Base-by-base conservation (phyloP, 2,329 filamentous ascomycete genomes). In the Trichoderma atrobrunneum region DNA sequence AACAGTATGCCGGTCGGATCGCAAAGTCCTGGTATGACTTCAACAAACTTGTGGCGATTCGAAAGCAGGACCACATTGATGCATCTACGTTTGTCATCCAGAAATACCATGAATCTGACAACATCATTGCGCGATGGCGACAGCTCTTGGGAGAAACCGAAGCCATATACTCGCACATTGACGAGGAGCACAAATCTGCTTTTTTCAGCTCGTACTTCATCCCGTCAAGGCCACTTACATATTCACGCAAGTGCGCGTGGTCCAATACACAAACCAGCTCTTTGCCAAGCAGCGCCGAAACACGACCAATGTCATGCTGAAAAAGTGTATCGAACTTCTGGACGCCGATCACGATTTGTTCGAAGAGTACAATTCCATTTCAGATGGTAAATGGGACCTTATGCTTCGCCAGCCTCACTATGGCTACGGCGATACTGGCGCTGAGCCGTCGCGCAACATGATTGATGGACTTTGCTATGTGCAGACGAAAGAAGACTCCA, bases 191-290 rank as follows among this genome's bases (percentile, higher is more conserved):
- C 8, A 85, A 85, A 70, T 81, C 88, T 1, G 84, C 88, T 0
- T 88, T 89, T 91, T 89, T 77, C 85, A 92, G 74, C 85, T 89
- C 72, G 83, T 91, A 10, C 82, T 90, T 7, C 88, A 91, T 69
- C 89, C 89, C 0, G 84, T 88, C 61, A 85, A 87, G 43, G 88
- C 89, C 3, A 88, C 85, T 2, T 83, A 85, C n/a, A 86, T 87
- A 43, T 86, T 87, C 72, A 84, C 85, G 21, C 82, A 85, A 54
- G 84, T 86, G 34, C 84, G 83, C 67, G 82, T 86, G 14, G 83
- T 80, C 1, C 80, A 81, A 18, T 85, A 81, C 1, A 82, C 78
- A 39, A 90, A 91, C 73, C 84, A 86, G 30, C 80, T 88, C 6
- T 88, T 88, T 71, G 87, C 86, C 0, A 78, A 81, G 1, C 88